Conservation (phyloP, 2,329 filamentous ascomycete genomes). For the Diaporthe amygdali region DNA sequence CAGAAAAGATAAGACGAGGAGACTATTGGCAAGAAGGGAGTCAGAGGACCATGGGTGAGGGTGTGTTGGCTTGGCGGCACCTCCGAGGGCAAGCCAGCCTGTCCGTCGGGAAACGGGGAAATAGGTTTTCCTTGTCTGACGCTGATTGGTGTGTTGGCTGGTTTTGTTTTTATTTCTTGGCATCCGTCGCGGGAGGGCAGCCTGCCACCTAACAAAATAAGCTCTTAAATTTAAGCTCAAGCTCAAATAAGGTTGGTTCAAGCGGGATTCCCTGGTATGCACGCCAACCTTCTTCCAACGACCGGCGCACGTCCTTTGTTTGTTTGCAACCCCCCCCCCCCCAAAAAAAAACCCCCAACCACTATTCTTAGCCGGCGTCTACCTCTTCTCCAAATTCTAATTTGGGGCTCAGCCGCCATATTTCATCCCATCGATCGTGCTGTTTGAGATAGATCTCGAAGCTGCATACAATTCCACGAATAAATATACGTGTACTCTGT, state of each 20-base stretch:
- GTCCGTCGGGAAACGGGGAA: neutral
- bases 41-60: neutral
- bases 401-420: neutral
- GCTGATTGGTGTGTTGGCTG: neutral
- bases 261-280: slow-evolving; percentile 25
- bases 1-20: neutral
- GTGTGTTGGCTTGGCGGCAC: neutral
- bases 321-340: neutral
- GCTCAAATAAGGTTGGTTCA: slow-evolving; percentile 25
- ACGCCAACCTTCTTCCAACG: slow-evolving; percentile 26
- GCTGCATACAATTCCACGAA: slow-evolving; percentile 1
- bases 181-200: too few relatives aligned
- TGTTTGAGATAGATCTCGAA: slow-evolving; percentile 10
- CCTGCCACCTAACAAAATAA: slow-evolving; percentile 19
- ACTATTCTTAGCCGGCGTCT: neutral
- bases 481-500: too few relatives aligned
- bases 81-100: neutral
- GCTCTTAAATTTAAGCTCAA: slow-evolving; percentile 25
- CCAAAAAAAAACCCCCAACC: neutral
- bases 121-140: neutral
- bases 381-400: slow-evolving; percentile 7
- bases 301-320: slow-evolving; percentile 20
- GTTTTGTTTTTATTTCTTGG: neutral
- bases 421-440: neutral
- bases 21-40: neutral